A percentile compares a stretch with the other conserved stretches of the same genome.
These are phyloP conservation scores for Penicillium sp. DNA, from an alignment of 2,329 filamentous ascomycete species.

Conservation along the genomic window DNA sequence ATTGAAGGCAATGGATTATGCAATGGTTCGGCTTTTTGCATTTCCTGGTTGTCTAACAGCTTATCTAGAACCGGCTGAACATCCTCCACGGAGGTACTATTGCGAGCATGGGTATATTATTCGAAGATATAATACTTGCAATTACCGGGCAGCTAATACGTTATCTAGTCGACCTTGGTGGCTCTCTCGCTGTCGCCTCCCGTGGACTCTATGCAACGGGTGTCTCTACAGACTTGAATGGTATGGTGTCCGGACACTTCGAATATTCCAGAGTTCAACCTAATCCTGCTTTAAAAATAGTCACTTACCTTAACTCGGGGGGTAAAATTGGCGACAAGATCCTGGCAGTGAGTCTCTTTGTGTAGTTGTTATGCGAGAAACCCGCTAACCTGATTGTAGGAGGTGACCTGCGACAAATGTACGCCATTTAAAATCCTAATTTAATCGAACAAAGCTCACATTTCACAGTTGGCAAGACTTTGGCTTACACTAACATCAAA, in stretches of 20 bases:
- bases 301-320: slow-evolving; percentile 67
- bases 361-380: background rate
- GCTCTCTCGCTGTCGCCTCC: slow-evolving; percentile 68
- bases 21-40: too few species aligned
- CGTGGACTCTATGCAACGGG: slow-evolving; percentile 68
- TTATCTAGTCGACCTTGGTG: slow-evolving; percentile 64
- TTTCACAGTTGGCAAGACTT: slow-evolving; percentile 63
- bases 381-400: slow-evolving; percentile 39
- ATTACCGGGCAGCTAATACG: slow-evolving; percentile 2
- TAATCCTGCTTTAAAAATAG: slow-evolving; percentile 31
- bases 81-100: slow-evolving; percentile 72
- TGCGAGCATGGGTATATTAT: slow-evolving; percentile 58
- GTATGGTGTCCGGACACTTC: too few species aligned
- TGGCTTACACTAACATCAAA: slow-evolving; percentile 66
- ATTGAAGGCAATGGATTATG: background rate
- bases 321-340: slow-evolving; percentile 66
- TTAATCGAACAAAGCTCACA: slow-evolving; percentile 10
- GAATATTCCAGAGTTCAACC: slow-evolving; percentile 1
- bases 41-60: slow-evolving; percentile 2
- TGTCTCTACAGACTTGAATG: slow-evolving; percentile 69
- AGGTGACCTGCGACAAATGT: slow-evolving; percentile 70
- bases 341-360: slow-evolving; percentile 49
- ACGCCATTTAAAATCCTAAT: slow-evolving; percentile 22
- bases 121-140: background rate
- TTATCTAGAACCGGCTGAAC: slow-evolving; percentile 62